Conservation (phyloP, 2,329 filamentous ascomycete species). For the Penicillium sp. region DNA sequence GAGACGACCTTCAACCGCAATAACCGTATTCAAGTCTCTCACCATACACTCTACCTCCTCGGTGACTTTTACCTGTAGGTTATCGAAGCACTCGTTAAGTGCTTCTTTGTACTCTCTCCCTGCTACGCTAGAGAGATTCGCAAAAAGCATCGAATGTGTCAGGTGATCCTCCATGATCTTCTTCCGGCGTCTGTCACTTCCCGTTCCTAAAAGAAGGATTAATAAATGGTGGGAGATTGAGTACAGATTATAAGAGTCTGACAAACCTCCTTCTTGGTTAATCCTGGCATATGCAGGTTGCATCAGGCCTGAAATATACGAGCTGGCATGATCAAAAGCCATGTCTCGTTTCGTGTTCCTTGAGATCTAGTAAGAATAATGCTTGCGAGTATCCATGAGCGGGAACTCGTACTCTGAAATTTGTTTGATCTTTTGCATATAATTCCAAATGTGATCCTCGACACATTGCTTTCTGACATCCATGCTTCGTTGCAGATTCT, state of each 20-base stretch:
- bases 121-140: not conserved
- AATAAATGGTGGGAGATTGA: not conserved
- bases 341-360: constrained; percentile 1
- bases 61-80: not conserved
- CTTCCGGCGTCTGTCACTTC: not conserved
- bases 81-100: not conserved
- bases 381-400: not conserved
- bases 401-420: not conserved
- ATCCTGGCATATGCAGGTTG: not conserved
- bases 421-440: not conserved
- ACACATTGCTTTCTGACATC: not conserved
- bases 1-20: too few relatives aligned
- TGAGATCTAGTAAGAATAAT: too few relatives aligned
- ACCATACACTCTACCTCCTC: not conserved
- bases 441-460: not conserved
- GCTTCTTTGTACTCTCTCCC: not conserved
- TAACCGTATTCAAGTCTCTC: too few relatives aligned
- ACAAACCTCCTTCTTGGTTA: constrained; percentile 3
- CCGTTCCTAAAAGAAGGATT: not conserved
- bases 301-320: constrained; percentile 5
- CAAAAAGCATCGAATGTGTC: not conserved
- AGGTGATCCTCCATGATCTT: not conserved
- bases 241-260: not conserved
- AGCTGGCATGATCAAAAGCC: constrained; percentile 6
- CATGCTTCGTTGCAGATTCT: not conserved